Evolutionary conservation across 2,329 filamentous ascomycete species (phyloP).

Genomic region (Colletotrichum sp.): DNA sequence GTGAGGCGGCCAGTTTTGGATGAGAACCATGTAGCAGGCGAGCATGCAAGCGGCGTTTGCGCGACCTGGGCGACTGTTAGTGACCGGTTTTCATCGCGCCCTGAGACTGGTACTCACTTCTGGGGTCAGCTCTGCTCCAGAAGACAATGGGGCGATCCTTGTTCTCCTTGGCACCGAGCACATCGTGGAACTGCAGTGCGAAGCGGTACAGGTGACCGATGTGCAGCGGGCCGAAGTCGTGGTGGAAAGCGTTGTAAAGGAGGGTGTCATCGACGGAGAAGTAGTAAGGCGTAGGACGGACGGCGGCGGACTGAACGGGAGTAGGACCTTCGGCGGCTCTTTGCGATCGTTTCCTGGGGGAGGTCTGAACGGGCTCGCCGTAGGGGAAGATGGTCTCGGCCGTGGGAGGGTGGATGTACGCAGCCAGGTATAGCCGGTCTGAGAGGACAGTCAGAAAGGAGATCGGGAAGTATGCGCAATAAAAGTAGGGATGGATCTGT

Average conservation of each 20-base stretch:
- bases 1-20: conserved; percentile 97
- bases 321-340: conserved; percentile 60
- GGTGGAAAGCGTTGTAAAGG: conserved; percentile 97
- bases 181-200: conserved; percentile 93
- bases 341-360: conserved; percentile 48
- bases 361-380: conserved; percentile 54
- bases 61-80: conserved; percentile 62
- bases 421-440: conserved; percentile 96
- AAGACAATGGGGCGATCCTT: conserved; percentile 91
- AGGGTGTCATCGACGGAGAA: conserved; percentile 94
- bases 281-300: conserved; percentile 75
- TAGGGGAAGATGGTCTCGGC: conserved; percentile 88
- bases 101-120: conserved; percentile 65
- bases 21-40: conserved; percentile 98
- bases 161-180: conserved; percentile 89
- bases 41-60: conserved; percentile 94
- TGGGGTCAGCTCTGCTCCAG: conserved; percentile 90
- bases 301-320: conserved; percentile 38
- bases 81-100: conserved; percentile 25
- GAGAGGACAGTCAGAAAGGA: conserved; percentile 43
- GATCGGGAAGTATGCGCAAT: conserved; percentile 25
- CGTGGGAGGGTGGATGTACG: conserved; percentile 83
- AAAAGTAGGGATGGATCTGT: conserved; percentile 18
- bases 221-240: conserved; percentile 96
- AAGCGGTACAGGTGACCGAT: conserved; percentile 98